Evolutionary conservation across 2,329 filamentous ascomycete species (phyloP).

Genomic region (Aspergillus eucalypticola): DNA sequence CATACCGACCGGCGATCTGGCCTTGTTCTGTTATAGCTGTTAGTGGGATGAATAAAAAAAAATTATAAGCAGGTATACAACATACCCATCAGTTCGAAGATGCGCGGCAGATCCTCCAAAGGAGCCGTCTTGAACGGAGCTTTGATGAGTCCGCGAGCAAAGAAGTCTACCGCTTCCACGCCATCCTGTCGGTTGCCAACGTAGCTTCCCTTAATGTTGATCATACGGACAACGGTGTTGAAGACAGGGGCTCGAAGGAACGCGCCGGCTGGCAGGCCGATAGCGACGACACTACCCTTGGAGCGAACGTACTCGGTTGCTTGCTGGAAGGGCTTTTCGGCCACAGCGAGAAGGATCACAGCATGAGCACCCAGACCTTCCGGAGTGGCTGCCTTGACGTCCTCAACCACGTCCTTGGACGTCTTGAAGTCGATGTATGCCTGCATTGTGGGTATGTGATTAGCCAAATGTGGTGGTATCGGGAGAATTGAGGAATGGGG

Average conservation of each 20-base stretch:
- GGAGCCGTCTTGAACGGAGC: slow-evolving; percentile 84
- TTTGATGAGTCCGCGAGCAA: slow-evolving; percentile 77
- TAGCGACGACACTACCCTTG: slow-evolving; percentile 79
- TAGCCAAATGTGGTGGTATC: neutral
- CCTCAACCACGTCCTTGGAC: slow-evolving; percentile 74
- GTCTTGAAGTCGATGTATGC: slow-evolving; percentile 78
- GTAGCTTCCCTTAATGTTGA: slow-evolving; percentile 88
- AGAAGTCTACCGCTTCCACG: slow-evolving; percentile 89
- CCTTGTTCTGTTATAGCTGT: slow-evolving; percentile 33
- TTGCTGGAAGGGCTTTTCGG: slow-evolving; percentile 94
- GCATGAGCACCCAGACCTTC: slow-evolving; percentile 85
- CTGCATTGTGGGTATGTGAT: slow-evolving; percentile 20
- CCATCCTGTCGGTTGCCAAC: slow-evolving; percentile 90
- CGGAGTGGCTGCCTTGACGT: slow-evolving; percentile 77
- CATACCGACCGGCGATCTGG: slow-evolving; percentile 46
- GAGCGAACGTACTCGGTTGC: slow-evolving; percentile 84
- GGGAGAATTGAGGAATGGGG: too few relatives aligned
- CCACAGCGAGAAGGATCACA: slow-evolving; percentile 80
- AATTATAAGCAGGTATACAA: slow-evolving; percentile 5
- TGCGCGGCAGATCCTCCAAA: slow-evolving; percentile 72
- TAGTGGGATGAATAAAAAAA: neutral
- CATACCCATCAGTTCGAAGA: slow-evolving; percentile 72
- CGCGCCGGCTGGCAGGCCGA: slow-evolving; percentile 81
- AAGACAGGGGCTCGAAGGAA: slow-evolving; percentile 83
- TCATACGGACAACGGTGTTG: slow-evolving; percentile 84